Conservation (phyloP, 129 eudicot genomes). For the Chrysanthemum seticuspe region DNA sequence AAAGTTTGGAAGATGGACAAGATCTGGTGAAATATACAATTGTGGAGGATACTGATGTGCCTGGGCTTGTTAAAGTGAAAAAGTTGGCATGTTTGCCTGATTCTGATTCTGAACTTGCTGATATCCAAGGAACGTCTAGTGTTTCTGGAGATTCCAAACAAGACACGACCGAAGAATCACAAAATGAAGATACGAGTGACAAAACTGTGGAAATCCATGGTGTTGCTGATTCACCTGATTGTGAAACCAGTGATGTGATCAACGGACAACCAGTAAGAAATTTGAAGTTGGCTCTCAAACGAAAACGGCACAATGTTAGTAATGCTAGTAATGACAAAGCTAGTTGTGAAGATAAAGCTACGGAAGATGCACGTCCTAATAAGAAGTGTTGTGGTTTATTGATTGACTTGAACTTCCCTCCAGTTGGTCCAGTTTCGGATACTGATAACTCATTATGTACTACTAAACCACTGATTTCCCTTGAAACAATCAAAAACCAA, state of each 20-base stretch:
- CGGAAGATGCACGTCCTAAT: neutral
- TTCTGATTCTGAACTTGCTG: neutral
- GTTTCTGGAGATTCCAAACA: no score
- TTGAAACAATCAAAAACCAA: neutral
- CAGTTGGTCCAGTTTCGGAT: neutral
- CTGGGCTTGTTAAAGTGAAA: neutral
- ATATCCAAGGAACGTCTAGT: no score
- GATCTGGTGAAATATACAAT: neutral
- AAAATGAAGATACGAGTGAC: no score
- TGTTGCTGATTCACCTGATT: no score
- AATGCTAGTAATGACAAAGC: neutral
- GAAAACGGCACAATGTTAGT: neutral
- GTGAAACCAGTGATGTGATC: no score
- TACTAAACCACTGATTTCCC: neutral
- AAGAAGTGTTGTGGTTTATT: neutral
- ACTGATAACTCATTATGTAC: neutral
- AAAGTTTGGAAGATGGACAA: neutral
- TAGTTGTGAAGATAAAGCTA: neutral
- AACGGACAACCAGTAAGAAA: no score
- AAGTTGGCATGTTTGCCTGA: neutral
- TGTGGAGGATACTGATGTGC: neutral
- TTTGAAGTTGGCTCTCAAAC: no score
- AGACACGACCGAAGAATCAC: no score
- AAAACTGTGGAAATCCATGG: no score
- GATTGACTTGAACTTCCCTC: neutral